These are phyloP conservation scores for Neofusicoccum sp. DNA, from an alignment of 2,329 filamentous ascomycete species.

Conservation along the genomic window DNA sequence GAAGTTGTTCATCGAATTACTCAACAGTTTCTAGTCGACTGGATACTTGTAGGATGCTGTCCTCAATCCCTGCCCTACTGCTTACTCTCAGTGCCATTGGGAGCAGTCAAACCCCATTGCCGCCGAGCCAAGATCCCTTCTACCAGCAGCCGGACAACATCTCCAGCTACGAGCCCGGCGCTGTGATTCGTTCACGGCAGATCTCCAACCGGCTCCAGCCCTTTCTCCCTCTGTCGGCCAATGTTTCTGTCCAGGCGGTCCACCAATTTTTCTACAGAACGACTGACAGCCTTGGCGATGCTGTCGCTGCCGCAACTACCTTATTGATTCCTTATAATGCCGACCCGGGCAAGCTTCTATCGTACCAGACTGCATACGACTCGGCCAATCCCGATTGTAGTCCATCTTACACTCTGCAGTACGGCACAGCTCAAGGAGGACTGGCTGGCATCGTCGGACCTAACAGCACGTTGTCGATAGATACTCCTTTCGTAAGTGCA, in stretches of 20 bases:
- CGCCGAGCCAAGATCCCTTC: slow-evolving; percentile 19
- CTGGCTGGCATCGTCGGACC: slow-evolving; percentile 1
- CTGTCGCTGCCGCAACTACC: slow-evolving; percentile 23
- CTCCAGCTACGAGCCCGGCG: slow-evolving; percentile 18
- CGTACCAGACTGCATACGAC: slow-evolving; percentile 24
- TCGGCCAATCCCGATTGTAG: slow-evolving; percentile 20
- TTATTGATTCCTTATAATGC: slow-evolving; percentile 18
- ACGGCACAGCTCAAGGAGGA: not conserved
- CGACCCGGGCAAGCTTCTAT: slow-evolving; percentile 19
- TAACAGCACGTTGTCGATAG: slow-evolving; percentile 8
- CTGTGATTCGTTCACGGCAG: slow-evolving; percentile 21
- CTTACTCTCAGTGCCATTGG: not conserved
- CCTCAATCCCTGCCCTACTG: not conserved
- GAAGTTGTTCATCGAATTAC: not conserved
- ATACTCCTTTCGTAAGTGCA: not conserved
- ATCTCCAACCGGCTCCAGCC: slow-evolving; percentile 18
- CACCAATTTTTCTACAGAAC: slow-evolving; percentile 24
- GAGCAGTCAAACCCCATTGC: not conserved
- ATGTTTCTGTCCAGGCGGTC: not conserved
- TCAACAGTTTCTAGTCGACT: too few relatives aligned
- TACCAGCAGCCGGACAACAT: slow-evolving; percentile 22
- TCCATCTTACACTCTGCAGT: slow-evolving; percentile 21
- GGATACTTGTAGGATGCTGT: not conserved
- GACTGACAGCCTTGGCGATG: slow-evolving; percentile 21
- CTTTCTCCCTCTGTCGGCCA: not conserved